phyloP scores from a whole-genome alignment of 176 grass and related monocot species.

The Cenchrus americanus region DNA sequence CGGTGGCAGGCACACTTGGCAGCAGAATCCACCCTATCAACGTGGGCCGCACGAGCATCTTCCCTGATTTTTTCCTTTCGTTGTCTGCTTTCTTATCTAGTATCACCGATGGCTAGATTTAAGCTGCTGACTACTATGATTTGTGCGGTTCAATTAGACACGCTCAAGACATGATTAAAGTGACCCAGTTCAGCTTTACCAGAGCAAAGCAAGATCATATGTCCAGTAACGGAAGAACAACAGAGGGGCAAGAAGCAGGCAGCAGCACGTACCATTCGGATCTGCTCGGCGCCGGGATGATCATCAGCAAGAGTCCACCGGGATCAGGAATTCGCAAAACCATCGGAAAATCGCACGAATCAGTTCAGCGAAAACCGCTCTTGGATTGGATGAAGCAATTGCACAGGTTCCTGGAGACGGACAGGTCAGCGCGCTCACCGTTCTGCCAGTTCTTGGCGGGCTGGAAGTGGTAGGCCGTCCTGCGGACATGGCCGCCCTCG shows the following conservation, averaged over 20 bases:
- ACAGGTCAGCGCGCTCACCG: constrained; percentile 39
- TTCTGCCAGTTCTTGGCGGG: constrained; percentile 86
- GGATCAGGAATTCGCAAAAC: not conserved
- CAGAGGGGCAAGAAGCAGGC: not conserved
- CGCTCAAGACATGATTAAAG: not conserved
- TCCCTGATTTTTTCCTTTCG: not conserved
- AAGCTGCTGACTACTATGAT: not conserved
- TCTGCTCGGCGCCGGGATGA: constrained; percentile 44
- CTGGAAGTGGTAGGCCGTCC: constrained; percentile 92
- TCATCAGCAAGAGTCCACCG: not conserved
- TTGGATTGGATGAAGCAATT: not conserved
- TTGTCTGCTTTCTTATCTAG: not conserved
- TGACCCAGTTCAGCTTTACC: not conserved
- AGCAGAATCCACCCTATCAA: not conserved
- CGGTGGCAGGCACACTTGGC: constrained; percentile 15
- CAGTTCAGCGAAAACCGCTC: not conserved
- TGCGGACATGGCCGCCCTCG: constrained; percentile 16
- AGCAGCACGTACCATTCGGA: constrained; percentile 70
- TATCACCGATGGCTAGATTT: constrained; percentile 7
- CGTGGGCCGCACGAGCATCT: constrained; percentile 14
- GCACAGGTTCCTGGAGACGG: too few relatives aligned
- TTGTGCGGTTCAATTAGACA: not conserved
- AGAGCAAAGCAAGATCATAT: not conserved
- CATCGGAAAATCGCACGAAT: not conserved
- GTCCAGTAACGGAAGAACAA: not conserved